Conservation (phyloP, 805 yeast genomes). For the Teunomyces lycoperdinae region DNA sequence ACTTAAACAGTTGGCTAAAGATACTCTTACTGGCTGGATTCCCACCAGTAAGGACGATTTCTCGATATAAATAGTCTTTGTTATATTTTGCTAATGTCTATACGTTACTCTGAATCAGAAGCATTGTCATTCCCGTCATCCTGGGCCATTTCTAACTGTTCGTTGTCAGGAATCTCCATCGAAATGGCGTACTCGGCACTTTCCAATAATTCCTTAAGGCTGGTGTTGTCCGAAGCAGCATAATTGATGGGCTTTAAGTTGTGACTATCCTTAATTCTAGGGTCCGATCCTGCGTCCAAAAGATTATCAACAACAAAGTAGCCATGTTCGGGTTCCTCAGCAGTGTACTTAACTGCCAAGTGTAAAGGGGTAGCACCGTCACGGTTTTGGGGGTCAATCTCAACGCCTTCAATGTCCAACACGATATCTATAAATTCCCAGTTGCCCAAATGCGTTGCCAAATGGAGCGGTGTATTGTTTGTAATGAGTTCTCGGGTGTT, state of each 20-base stretch:
- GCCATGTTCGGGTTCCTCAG: constrained; percentile 84
- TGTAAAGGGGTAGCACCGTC: constrained; percentile 91
- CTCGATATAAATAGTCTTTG: constrained; percentile 1
- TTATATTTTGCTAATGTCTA: neutral
- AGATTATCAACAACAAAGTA: constrained; percentile 72
- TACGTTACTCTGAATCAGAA: constrained; percentile 29
- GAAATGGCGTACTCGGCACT: constrained; percentile 77
- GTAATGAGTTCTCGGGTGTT: constrained; percentile 63
- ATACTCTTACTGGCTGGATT: constrained; percentile 46
- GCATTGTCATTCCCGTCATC: constrained; percentile 34
- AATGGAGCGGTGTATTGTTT: constrained; percentile 77
- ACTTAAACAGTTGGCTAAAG: constrained; percentile 25
- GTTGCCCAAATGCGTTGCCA: constrained; percentile 78
- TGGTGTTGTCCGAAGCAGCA: constrained; percentile 51
- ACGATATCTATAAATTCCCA: constrained; percentile 81
- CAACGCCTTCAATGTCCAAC: constrained; percentile 86
- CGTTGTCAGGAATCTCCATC: constrained; percentile 30
- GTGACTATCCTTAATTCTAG: constrained; percentile 42
- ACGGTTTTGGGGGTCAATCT: constrained; percentile 75
- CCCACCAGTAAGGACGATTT: constrained; percentile 45
- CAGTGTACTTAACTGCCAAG: constrained; percentile 72
- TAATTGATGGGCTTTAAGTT: constrained; percentile 78
- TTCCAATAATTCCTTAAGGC: constrained; percentile 62
- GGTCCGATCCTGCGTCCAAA: constrained; percentile 89
- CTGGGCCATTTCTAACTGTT: constrained; percentile 24